These are phyloP conservation scores for Leishmania braziliensis DNA, from an alignment of 208 protist genomes.

Conservation along the genomic window DNA sequence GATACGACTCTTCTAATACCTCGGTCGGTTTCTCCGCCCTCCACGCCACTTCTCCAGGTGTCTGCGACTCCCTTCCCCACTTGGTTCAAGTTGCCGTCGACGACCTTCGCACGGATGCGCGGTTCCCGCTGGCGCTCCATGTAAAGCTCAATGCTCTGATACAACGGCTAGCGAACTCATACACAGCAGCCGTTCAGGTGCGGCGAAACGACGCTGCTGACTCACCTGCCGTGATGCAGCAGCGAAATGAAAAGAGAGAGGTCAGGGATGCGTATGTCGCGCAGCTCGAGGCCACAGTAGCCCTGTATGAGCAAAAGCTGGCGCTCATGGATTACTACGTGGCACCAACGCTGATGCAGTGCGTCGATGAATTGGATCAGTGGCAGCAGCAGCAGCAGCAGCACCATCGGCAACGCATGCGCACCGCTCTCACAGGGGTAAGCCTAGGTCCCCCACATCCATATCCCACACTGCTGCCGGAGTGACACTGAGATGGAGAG, in stretches of 20 bases:
- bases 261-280: conserved; percentile 26
- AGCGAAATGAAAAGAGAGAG: conserved; percentile 10
- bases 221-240: not conserved
- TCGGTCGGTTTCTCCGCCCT: not conserved
- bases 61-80: not conserved
- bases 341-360: conserved; percentile 32
- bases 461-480: not conserved
- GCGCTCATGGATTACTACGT: conserved; percentile 41
- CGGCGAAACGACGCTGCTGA: not conserved
- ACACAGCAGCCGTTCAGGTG: not conserved
- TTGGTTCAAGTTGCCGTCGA: not conserved
- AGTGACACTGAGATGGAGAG: not conserved
- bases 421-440: not conserved
- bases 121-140: conserved; percentile 7
- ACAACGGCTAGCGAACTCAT: not conserved
- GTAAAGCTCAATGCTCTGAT: not conserved
- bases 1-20: not conserved
- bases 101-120: conserved; percentile 3
- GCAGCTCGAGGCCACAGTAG: conserved; percentile 26
- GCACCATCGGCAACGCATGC: not conserved
- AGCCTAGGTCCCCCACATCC: not conserved
- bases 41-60: not conserved
- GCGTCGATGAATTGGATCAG: conserved; percentile 35
- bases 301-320: conserved; percentile 42
- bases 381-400: conserved; percentile 4